A percentile compares a stretch with the other conserved stretches of the same genome.
Evolutionary conservation across 305 asterid genomes (phyloP).

Genomic region (Coffea humblotiana): DNA sequence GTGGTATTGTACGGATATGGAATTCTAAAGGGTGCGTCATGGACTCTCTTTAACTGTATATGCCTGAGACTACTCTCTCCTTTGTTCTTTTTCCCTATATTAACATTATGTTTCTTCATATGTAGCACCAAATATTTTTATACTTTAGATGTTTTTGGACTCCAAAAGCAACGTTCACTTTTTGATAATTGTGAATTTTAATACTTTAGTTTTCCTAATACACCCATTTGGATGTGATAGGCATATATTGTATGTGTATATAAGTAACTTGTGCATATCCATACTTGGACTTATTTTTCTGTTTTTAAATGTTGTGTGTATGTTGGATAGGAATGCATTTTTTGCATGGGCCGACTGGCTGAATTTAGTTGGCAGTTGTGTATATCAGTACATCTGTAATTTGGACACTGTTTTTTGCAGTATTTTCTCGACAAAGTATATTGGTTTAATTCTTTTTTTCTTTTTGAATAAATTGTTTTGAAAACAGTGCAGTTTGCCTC

Average conservation of each 20-base stretch:
- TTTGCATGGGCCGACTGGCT: neutral
- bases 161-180: neutral
- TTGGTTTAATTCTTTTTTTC: too few species aligned
- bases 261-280: neutral
- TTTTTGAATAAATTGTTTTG: neutral
- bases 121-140: neutral
- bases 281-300: neutral
- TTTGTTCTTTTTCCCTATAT: neutral
- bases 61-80: neutral
- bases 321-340: neutral
- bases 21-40: constrained; percentile 73
- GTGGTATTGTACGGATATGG: constrained; percentile 93
- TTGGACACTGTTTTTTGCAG: neutral
- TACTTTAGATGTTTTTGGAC: neutral
- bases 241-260: neutral
- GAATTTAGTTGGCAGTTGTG: neutral
- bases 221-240: too few species aligned
- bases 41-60: constrained; percentile 1
- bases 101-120: neutral
- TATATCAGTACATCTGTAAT: too few species aligned
- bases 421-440: too few species aligned
- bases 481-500: constrained; percentile 63
- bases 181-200: too few species aligned
- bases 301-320: neutral
- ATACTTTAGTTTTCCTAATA: too few species aligned